phyloP scores from a whole-genome alignment of 768 basidiomycete species.

The Pleurotus tuber-regium region DNA sequence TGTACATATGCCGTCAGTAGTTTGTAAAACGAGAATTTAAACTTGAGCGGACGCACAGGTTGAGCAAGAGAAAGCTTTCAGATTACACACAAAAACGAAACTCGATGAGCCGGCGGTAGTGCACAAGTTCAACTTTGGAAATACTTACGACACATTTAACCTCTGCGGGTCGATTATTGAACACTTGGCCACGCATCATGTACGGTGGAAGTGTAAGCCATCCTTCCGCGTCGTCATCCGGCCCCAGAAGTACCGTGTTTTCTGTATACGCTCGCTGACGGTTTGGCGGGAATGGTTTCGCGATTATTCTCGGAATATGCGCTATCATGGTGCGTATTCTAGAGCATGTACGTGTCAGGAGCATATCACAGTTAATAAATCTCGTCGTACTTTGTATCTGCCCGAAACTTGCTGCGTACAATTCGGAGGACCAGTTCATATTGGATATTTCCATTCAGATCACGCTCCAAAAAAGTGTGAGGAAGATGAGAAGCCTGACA shows the following conservation, averaged over 20 bases:
- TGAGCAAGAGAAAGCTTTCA: constrained; percentile 23
- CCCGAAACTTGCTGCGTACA: constrained; percentile 33
- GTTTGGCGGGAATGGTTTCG: constrained; percentile 17
- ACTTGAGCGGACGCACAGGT: constrained; percentile 16
- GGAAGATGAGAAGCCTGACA: constrained; percentile 22
- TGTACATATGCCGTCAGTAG: too few species aligned
- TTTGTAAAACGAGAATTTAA: too few species aligned
- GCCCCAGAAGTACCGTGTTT: constrained; percentile 17
- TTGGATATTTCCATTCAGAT: constrained; percentile 27
- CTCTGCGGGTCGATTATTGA: neutral
- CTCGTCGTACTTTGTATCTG: constrained; percentile 35
- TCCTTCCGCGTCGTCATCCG: constrained; percentile 20
- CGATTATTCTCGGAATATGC: constrained; percentile 17
- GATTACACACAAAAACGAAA: too few species aligned
- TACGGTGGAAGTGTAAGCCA: constrained; percentile 16
- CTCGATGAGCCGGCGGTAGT: too few species aligned
- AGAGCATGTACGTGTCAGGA: neutral
- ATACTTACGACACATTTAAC: neutral
- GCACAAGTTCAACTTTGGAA: too few species aligned
- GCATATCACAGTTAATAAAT: neutral
- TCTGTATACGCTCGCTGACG: constrained; percentile 21
- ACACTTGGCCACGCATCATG: constrained; percentile 8
- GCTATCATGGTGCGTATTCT: constrained; percentile 22
- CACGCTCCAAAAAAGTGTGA: constrained; percentile 34
- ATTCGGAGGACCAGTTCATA: constrained; percentile 37